These are phyloP conservation scores for Podospora tetraspora DNA, from an alignment of 495 filamentous ascomycete species.

Conservation along the genomic window DNA sequence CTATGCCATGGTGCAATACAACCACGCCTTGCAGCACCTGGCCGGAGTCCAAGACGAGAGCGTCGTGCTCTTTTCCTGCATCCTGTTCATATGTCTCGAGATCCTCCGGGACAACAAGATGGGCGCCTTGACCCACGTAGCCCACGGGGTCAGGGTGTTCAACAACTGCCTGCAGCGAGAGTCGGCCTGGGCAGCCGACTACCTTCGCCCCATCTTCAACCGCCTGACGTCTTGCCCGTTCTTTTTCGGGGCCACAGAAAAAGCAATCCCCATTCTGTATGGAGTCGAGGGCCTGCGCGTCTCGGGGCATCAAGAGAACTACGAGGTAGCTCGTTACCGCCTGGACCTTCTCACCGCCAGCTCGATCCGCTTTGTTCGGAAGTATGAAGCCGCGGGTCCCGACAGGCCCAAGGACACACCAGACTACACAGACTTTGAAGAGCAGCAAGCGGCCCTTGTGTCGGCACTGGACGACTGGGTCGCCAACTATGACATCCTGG, in stretches of 20 bases:
- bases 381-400: slow-evolving; percentile 22
- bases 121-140: slow-evolving; percentile 37
- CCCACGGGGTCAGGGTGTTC: slow-evolving; percentile 35
- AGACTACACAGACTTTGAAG: slow-evolving; percentile 1
- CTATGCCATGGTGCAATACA: slow-evolving; percentile 33
- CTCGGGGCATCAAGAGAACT: slow-evolving; percentile 6
- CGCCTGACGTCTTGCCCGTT: slow-evolving; percentile 31
- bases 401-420: slow-evolving; percentile 6
- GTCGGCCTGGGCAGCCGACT: slow-evolving; percentile 25
- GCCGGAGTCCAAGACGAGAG: slow-evolving; percentile 23
- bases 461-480: slow-evolving; percentile 22
- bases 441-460: slow-evolving; percentile 4
- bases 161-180: slow-evolving; percentile 14
- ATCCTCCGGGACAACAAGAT: slow-evolving; percentile 41
- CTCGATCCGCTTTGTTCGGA: slow-evolving; percentile 24
- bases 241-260: slow-evolving; percentile 29
- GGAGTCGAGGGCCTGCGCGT: slow-evolving; percentile 5
- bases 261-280: slow-evolving; percentile 24
- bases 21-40: slow-evolving; percentile 31
- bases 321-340: slow-evolving; percentile 21
- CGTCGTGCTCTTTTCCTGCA: slow-evolving; percentile 47
- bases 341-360: slow-evolving; percentile 29
- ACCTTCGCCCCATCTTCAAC: slow-evolving; percentile 32
- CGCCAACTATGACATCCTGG: slow-evolving; percentile 20
- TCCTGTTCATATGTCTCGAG: slow-evolving; percentile 54